phyloP scores from a whole-genome alignment of 345 rosid genomes.

The Chamaenerion angustifolium region DNA sequence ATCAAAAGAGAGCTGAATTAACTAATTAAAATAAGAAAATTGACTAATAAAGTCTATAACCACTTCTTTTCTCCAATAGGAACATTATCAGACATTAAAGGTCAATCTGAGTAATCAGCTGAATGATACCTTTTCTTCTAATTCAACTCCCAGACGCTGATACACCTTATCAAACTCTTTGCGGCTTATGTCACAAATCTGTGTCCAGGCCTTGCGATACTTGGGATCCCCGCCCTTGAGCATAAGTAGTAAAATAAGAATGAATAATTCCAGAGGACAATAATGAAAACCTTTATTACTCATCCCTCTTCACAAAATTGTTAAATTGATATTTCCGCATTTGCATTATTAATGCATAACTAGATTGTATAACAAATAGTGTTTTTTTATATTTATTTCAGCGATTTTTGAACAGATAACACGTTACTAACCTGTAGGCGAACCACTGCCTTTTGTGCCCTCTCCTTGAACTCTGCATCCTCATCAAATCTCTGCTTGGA shows the following conservation, averaged over 20 bases:
- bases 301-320: not conserved
- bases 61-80: no score
- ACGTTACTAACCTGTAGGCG: slow-evolving; percentile 50
- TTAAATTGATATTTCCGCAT: no score
- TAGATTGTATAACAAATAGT: not conserved
- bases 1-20: not conserved
- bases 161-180: slow-evolving; percentile 67
- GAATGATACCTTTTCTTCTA: slow-evolving; percentile 4
- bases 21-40: no score
- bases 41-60: no score
- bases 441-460: slow-evolving; percentile 79
- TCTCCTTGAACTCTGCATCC: slow-evolving; percentile 57
- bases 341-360: not conserved
- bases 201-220: slow-evolving; percentile 69
- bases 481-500: slow-evolving; percentile 58
- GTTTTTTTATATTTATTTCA: not conserved
- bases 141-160: slow-evolving; percentile 41
- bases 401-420: not conserved
- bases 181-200: slow-evolving; percentile 57
- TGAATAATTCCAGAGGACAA: not conserved
- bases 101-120: not conserved
- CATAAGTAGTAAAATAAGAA: slow-evolving; percentile 5
- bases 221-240: slow-evolving; percentile 62
- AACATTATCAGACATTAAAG: not conserved
- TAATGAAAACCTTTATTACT: not conserved